These are phyloP conservation scores for Cydonia oblonga DNA, from an alignment of 331 rosid genomes.

Conservation along the genomic window DNA sequence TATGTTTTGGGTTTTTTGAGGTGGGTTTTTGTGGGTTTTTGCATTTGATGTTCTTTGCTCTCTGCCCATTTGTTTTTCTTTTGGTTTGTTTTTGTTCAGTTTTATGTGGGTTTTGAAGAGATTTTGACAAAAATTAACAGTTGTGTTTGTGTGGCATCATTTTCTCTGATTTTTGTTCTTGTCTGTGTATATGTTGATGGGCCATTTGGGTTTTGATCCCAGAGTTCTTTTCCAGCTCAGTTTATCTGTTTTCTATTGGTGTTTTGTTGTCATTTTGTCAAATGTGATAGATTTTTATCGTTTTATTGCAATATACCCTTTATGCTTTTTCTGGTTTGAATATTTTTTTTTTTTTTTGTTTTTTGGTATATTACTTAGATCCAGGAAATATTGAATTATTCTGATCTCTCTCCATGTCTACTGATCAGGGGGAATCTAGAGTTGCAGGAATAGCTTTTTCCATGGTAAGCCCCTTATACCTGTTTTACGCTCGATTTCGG, in stretches of 20 bases:
- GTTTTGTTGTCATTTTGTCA: not conserved
- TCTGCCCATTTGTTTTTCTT: not conserved
- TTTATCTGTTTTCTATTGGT: not conserved
- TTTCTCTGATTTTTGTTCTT: conserved; percentile 5
- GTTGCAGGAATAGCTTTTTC: conserved; percentile 28
- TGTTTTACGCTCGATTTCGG: not conserved
- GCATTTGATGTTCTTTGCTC: not conserved
- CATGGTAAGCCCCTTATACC: conserved; percentile 53
- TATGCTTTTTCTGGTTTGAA: not conserved
- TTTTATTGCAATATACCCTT: no score
- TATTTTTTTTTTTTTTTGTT: not conserved
- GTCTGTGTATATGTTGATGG: not conserved
- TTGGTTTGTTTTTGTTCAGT: not conserved
- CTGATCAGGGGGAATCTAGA: conserved; percentile 50
- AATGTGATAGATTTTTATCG: no score
- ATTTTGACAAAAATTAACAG: conserved; percentile 1
- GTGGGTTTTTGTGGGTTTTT: conserved; percentile 1
- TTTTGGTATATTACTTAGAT: conserved; percentile 24
- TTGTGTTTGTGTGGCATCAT: not conserved
- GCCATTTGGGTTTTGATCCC: no score
- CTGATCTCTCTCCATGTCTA: conserved; percentile 21
- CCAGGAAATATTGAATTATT: conserved; percentile 24
- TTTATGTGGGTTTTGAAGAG: not conserved
- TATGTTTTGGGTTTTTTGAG: conserved; percentile 5
- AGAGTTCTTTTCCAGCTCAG: not conserved